phyloP scores from a whole-genome alignment of 768 basidiomycete genomes.

The Mycena chlorophos region DNA sequence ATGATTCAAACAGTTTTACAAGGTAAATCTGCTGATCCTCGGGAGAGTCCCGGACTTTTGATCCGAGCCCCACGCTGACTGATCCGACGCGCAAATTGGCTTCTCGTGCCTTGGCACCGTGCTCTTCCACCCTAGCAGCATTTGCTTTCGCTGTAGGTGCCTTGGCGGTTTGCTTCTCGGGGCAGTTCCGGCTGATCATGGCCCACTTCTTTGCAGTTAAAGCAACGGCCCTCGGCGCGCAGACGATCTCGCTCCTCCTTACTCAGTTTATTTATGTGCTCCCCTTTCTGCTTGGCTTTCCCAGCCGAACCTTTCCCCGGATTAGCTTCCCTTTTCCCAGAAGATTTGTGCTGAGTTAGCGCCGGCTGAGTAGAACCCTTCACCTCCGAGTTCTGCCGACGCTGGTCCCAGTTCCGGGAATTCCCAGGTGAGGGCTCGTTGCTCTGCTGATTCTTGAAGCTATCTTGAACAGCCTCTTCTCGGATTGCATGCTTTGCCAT shows the following conservation, averaged over 20 bases:
- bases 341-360: neutral
- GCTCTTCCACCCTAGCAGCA: neutral
- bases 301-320: no score
- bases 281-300: neutral
- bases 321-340: no score
- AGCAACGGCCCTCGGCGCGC: slow-evolving; percentile 24
- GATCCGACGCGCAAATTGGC: neutral
- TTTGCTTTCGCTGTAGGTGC: slow-evolving; percentile 3
- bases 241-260: slow-evolving; percentile 18
- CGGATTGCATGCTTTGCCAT: slow-evolving; percentile 15
- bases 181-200: slow-evolving; percentile 27
- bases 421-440: neutral
- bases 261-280: neutral
- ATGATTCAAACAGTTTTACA: slow-evolving; percentile 2
- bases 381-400: neutral
- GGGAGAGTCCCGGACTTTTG: neutral
- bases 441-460: neutral
- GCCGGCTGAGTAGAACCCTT: neutral
- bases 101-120: neutral
- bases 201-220: slow-evolving; percentile 23
- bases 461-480: slow-evolving; percentile 6
- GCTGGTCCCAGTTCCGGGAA: neutral
- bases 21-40: neutral
- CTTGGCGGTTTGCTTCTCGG: slow-evolving; percentile 11
- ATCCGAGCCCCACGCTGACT: neutral